phyloP scores from a whole-genome alignment of 2,329 filamentous ascomycete genomes.

The Penicillium sp. region DNA sequence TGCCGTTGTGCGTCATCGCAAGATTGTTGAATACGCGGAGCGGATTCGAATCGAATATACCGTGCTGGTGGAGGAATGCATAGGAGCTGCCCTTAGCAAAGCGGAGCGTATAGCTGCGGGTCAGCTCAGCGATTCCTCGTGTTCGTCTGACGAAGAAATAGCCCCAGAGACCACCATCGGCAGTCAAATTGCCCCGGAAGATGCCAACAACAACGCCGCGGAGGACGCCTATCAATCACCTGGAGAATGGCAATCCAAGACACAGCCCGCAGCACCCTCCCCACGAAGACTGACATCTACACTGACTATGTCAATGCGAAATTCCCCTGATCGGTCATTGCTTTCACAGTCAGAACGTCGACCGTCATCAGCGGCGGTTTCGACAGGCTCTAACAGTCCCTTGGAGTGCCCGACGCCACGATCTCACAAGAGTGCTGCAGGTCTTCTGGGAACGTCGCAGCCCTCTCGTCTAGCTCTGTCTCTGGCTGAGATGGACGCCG shows the following conservation, averaged over 20 bases:
- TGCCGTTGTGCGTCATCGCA: conserved; percentile 84
- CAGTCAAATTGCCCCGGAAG: conserved; percentile 1
- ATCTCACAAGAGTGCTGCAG: conserved; percentile 68
- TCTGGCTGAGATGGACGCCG: conserved; percentile 81
- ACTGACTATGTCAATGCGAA: conserved; percentile 59
- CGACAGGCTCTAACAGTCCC: conserved; percentile 85
- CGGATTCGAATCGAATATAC: conserved; percentile 93
- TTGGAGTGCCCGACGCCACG: conserved; percentile 88
- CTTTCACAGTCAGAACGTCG: conserved; percentile 49
- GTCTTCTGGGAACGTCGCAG: conserved; percentile 59
- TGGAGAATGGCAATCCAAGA: conserved; percentile 8
- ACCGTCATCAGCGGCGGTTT: conserved; percentile 64
- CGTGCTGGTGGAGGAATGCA: conserved; percentile 90
- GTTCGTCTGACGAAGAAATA: conserved; percentile 60
- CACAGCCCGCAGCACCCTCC: conserved; percentile 14
- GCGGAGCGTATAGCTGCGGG: conserved; percentile 85
- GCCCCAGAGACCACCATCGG: conserved; percentile 38
- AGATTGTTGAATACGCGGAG: conserved; percentile 94
- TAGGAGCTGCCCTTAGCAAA: conserved; percentile 86
- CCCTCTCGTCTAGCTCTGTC: conserved; percentile 74
- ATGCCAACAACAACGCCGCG: conserved; percentile 2
- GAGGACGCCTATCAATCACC: conserved; percentile 14
- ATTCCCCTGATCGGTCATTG: conserved; percentile 53
- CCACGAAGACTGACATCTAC: conserved; percentile 44
- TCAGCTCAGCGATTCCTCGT: conserved; percentile 74